Evolutionary conservation across 148 eudicot species (phyloP).

Genomic region (Dianthus caryophyllus): DNA sequence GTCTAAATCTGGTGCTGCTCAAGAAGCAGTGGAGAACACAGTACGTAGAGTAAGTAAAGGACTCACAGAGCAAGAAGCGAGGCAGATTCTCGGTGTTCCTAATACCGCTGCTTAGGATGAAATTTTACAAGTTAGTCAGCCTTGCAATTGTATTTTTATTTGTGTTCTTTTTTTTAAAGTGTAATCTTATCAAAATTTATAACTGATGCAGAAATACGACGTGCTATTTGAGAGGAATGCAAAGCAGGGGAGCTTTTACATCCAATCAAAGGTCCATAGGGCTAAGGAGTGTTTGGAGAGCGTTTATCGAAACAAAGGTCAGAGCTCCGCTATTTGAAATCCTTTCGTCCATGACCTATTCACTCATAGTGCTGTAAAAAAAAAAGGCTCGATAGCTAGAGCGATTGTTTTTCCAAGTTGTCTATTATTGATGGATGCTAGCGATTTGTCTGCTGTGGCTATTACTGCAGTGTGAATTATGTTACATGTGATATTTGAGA

Average conservation of each 20-base stretch:
- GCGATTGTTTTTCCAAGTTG: neutral
- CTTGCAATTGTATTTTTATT: neutral
- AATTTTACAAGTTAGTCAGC: slow-evolving; percentile 43
- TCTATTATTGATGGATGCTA: neutral
- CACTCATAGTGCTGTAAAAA: neutral
- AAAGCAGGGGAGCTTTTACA: slow-evolving; percentile 75
- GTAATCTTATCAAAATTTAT: neutral
- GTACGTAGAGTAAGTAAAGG: slow-evolving; percentile 48
- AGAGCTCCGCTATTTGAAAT: slow-evolving; percentile 25
- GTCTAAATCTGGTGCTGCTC: slow-evolving; percentile 62
- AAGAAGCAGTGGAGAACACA: slow-evolving; percentile 59
- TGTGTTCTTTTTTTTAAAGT: neutral
- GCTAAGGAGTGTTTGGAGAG: slow-evolving; percentile 76
- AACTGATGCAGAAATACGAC: slow-evolving; percentile 58
- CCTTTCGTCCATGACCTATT: neutral
- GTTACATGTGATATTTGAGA: slow-evolving; percentile 13
- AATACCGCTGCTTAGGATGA: slow-evolving; percentile 72
- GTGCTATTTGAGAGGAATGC: slow-evolving; percentile 73
- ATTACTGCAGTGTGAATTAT: slow-evolving; percentile 6
- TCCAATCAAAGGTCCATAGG: slow-evolving; percentile 81
- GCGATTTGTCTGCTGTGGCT: slow-evolving; percentile 8
- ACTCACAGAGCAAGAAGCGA: slow-evolving; percentile 79
- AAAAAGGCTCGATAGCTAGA: neutral
- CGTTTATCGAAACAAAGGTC: slow-evolving; percentile 49
- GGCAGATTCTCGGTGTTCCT: slow-evolving; percentile 76